Evolutionary conservation across 495 filamentous ascomycete species (phyloP).

Genomic region (Tuber indicum): DNA sequence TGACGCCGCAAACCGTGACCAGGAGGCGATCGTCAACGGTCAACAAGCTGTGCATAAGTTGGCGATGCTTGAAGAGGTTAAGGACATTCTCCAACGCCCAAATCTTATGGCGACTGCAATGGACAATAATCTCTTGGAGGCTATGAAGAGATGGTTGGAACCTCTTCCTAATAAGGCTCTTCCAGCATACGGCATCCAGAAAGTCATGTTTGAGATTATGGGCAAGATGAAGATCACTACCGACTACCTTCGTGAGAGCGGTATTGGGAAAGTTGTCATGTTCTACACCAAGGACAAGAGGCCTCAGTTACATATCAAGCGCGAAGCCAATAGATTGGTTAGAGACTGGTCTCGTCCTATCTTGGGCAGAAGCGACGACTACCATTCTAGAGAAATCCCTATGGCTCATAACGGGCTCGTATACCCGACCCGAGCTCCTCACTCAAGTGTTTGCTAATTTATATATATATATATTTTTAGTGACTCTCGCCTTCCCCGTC

Average conservation of each 20-base stretch:
- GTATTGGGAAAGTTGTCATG: constrained; percentile 88
- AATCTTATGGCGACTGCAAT: constrained; percentile 72
- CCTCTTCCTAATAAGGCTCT: constrained; percentile 76
- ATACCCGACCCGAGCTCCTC: neutral
- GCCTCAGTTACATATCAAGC: constrained; percentile 79
- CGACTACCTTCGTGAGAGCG: constrained; percentile 78
- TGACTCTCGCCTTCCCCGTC: constrained; percentile 12
- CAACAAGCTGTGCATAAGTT: constrained; percentile 87
- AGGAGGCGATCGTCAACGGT: constrained; percentile 64
- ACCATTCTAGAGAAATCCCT: constrained; percentile 45
- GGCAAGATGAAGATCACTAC: constrained; percentile 78
- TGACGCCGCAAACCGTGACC: constrained; percentile 79
- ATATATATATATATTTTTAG: neutral
- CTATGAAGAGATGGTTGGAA: constrained; percentile 94
- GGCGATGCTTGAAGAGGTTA: constrained; percentile 87
- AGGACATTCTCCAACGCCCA: constrained; percentile 78
- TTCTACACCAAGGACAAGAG: constrained; percentile 95
- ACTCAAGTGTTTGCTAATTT: constrained; percentile 6
- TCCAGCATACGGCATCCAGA: constrained; percentile 94
- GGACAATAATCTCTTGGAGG: constrained; percentile 89
- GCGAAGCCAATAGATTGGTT: constrained; percentile 78
- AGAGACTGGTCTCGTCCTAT: constrained; percentile 97
- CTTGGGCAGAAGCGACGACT: constrained; percentile 84
- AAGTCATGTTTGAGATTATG: constrained; percentile 78
- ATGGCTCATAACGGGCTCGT: constrained; percentile 27